These are phyloP conservation scores for Leccinum olivaceoglutinosum DNA, from an alignment of 1,284 basidiomycete genomes.

Conservation along the genomic window DNA sequence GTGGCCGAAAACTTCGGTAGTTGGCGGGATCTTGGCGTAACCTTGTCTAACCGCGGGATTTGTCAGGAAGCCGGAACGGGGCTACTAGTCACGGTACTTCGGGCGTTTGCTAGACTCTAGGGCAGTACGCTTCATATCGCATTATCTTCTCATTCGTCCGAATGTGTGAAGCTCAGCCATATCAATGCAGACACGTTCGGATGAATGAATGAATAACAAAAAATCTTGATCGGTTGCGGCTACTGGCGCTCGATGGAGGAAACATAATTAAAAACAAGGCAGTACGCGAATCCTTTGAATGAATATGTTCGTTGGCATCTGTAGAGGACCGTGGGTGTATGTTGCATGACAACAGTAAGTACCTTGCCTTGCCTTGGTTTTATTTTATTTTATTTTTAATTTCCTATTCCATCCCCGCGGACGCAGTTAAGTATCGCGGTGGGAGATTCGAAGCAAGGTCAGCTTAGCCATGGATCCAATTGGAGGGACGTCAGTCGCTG, in stretches of 20 bases:
- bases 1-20: background rate
- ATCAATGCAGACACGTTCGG: background rate
- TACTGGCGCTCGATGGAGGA: background rate
- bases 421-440: background rate
- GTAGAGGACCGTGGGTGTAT: background rate
- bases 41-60: slow-evolving; percentile 4
- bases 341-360: slow-evolving; percentile 16
- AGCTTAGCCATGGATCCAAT: background rate
- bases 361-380: background rate
- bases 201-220: slow-evolving; percentile 11
- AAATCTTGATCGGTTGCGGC: background rate
- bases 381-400: background rate
- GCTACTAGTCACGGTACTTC: background rate
- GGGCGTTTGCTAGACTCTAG: background rate
- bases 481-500: background rate
- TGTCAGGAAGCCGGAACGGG: slow-evolving; percentile 13
- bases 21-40: slow-evolving; percentile 2
- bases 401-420: slow-evolving; percentile 10
- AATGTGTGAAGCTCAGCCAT: background rate
- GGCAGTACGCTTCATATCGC: slow-evolving; percentile 14
- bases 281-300: background rate
- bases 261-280: slow-evolving; percentile 1
- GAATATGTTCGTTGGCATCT: slow-evolving; percentile 7
- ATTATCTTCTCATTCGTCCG: background rate
- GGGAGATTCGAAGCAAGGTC: background rate